phyloP scores from a whole-genome alignment of 768 basidiomycete genomes.

The Butyriboletus loyo region DNA sequence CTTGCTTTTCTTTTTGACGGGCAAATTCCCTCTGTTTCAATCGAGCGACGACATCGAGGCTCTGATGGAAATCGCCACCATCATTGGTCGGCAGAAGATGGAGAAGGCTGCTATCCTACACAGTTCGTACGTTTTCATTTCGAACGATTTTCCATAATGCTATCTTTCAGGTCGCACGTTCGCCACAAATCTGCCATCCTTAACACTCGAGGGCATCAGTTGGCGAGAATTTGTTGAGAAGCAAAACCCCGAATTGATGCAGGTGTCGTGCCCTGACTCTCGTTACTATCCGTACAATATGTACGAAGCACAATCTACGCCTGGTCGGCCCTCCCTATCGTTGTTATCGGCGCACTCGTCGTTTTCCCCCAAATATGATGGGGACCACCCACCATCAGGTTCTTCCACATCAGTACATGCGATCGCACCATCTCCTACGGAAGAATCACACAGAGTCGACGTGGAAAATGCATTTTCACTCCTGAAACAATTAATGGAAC shows the following conservation, averaged over 20 bases:
- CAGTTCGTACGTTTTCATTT: slow-evolving; percentile 50
- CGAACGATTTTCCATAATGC: slow-evolving; percentile 1
- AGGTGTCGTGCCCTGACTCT: slow-evolving; percentile 48
- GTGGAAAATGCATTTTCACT: slow-evolving; percentile 73
- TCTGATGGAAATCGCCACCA: slow-evolving; percentile 87
- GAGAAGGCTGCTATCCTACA: slow-evolving; percentile 86
- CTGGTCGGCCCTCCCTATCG: slow-evolving; percentile 27
- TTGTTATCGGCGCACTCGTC: slow-evolving; percentile 35
- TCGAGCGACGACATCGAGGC: slow-evolving; percentile 94
- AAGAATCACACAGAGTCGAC: slow-evolving; percentile 47
- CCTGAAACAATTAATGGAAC: slow-evolving; percentile 67
- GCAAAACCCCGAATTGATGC: slow-evolving; percentile 69
- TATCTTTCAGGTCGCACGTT: slow-evolving; percentile 73
- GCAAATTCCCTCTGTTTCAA: slow-evolving; percentile 92
- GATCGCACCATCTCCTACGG: slow-evolving; percentile 22
- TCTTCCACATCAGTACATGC: slow-evolving; percentile 19
- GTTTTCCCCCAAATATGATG: slow-evolving; percentile 15
- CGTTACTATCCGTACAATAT: slow-evolving; percentile 53
- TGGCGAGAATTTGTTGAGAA: slow-evolving; percentile 75
- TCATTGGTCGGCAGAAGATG: slow-evolving; percentile 80
- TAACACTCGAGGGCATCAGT: slow-evolving; percentile 61
- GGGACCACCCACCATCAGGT: slow-evolving; percentile 19
- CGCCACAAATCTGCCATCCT: slow-evolving; percentile 82
- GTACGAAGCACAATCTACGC: slow-evolving; percentile 25
- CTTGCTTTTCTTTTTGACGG: slow-evolving; percentile 84